Evolutionary conservation across 768 basidiomycete species (phyloP), one percentile per base, ranked within the genome.

Genomic region (Pseudohyphozyma bogoriensis): DNA sequence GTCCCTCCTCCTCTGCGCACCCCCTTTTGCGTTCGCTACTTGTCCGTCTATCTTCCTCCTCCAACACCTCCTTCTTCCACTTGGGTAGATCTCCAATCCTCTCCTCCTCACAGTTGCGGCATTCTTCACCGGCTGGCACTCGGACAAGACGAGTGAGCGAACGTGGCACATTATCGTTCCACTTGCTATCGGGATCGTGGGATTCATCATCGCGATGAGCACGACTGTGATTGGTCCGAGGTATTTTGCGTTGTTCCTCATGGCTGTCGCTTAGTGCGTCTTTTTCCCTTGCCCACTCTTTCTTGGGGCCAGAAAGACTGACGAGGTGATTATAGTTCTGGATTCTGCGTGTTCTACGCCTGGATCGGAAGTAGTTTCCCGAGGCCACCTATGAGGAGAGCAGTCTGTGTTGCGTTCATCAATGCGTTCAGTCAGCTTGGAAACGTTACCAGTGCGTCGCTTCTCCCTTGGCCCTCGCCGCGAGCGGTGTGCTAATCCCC

Each of bases 331-430:
- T n/a, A n/a, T n/a, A n/a, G n/a, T n/a, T n/a, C n/a, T n/a, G n/a
- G n/a, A n/a, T n/a, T n/a, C n/a, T n/a, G n/a, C 63, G 78, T 79
- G 56, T 83, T 85, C 75, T 71, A 74, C 79, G 8, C 63, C 28
- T 75, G 74, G 81, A 75, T 80, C 55, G 78, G 77, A 52, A 80
- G 78, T 62, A 78, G 78, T 22, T 77, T 93, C 74, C 82, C 87
- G 29, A 81, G 82, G n/a, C 83, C 89, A 29, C 79, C 87, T 6
- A 82, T 84, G n/a, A 92, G 91, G 74, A 83, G 89, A 7, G 86
- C 89, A 3, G 85, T 90, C n/a, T 84, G 85, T 16, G 77, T 93
- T 50, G 89, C 88, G 2, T 74, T 40, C 33, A 58, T 70, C 45
- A 68, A 69, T 59, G 64, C 69, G 5, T 60, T 69, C 54, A 60